Conservation (phyloP, 2,329 filamentous ascomycete genomes). For the Cyphellophora europaea region DNA sequence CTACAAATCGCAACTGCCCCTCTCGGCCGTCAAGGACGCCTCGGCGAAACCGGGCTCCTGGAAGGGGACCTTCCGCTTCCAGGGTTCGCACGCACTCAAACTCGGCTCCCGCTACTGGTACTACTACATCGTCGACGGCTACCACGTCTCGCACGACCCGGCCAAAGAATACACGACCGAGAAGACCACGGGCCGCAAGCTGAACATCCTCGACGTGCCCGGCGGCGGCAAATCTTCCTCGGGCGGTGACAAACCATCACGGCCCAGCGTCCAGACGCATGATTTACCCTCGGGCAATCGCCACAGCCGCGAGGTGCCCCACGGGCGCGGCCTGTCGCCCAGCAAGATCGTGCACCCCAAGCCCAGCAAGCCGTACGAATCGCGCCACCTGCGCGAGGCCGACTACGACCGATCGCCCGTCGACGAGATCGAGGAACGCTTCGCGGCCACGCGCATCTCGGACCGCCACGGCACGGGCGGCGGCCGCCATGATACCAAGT, state of each 20-base stretch:
- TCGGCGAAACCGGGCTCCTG: slow-evolving; percentile 81
- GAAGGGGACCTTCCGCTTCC: slow-evolving; percentile 95
- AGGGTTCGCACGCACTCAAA: slow-evolving; percentile 67
- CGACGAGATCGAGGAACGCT: slow-evolving; percentile 70
- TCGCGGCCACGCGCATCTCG: slow-evolving; percentile 60
- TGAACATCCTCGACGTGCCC: slow-evolving; percentile 95
- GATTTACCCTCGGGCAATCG: slow-evolving; percentile 37
- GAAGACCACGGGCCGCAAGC: slow-evolving; percentile 90
- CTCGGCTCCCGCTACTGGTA: slow-evolving; percentile 96
- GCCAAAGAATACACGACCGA: slow-evolving; percentile 81
- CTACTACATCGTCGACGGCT: slow-evolving; percentile 99
- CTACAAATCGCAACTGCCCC: slow-evolving; percentile 87
- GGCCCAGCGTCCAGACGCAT: slow-evolving; percentile 28
- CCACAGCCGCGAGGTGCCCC: slow-evolving; percentile 59
- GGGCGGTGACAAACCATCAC: slow-evolving; percentile 28
- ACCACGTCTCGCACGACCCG: slow-evolving; percentile 95
- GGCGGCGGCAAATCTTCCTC: slow-evolving; percentile 38
- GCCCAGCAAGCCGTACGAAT: slow-evolving; percentile 79
- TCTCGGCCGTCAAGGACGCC: slow-evolving; percentile 64
- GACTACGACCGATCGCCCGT: slow-evolving; percentile 61
- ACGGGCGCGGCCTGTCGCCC: slow-evolving; percentile 78
- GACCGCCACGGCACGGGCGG: slow-evolving; percentile 55
- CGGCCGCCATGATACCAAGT: too few relatives aligned
- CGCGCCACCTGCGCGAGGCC: slow-evolving; percentile 73
- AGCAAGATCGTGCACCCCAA: slow-evolving; percentile 87